phyloP scores from a whole-genome alignment of 2,329 filamentous ascomycete genomes.

The Chrysoporthe austroafricana region DNA sequence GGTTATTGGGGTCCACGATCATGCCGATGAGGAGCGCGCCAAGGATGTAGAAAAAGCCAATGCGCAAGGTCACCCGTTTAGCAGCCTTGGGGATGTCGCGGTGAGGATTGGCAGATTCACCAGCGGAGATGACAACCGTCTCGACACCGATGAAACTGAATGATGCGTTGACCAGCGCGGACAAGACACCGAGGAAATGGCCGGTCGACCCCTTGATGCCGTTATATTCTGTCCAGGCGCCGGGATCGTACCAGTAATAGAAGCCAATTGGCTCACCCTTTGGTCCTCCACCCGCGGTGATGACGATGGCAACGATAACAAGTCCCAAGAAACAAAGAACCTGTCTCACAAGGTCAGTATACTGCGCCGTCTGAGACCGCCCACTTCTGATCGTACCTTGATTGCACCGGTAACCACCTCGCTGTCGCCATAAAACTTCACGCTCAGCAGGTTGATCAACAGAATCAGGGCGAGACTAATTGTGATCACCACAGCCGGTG shows the following conservation, averaged over 20 bases:
- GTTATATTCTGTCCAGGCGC: conserved; percentile 30
- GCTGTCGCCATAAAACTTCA: conserved; percentile 26
- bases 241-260: conserved; percentile 30
- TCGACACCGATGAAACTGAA: conserved; percentile 29
- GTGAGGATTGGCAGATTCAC: conserved; percentile 30
- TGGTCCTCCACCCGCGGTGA: conserved; percentile 30
- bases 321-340: conserved; percentile 30
- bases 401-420: conserved; percentile 24
- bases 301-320: conserved; percentile 30
- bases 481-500: conserved; percentile 29
- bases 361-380: neutral
- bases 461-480: conserved; percentile 25
- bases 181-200: conserved; percentile 30
- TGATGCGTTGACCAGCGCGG: conserved; percentile 30
- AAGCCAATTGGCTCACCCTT: conserved; percentile 30
- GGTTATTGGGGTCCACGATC: conserved; percentile 28
- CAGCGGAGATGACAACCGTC: conserved; percentile 30
- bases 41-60: conserved; percentile 31
- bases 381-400: conserved; percentile 18
- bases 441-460: conserved; percentile 27
- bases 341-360: conserved; percentile 12
- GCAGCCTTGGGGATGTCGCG: conserved; percentile 31
- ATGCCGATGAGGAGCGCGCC: conserved; percentile 30
- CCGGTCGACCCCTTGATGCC: conserved; percentile 29
- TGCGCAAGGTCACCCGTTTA: conserved; percentile 29